Percentiles rank a stretch among this genome's conserved stretches.
Evolutionary conservation across 352 stramenopile genomes (phyloP).

Genomic region (Thalassiosira mediterranea): DNA sequence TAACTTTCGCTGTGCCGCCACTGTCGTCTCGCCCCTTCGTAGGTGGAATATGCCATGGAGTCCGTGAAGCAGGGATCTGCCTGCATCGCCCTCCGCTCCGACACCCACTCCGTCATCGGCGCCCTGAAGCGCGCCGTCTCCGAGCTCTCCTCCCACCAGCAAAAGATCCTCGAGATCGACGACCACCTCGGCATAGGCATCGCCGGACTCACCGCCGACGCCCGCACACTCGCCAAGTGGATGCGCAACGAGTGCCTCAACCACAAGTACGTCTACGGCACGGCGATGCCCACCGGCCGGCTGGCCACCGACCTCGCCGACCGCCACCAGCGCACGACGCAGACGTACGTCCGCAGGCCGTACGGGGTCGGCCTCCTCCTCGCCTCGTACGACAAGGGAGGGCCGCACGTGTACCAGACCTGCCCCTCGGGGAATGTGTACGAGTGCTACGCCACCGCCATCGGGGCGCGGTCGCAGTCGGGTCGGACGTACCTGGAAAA

Average conservation of each 20-base stretch:
- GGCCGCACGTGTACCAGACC: slow-evolving; percentile 98
- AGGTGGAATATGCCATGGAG: slow-evolving; percentile 86
- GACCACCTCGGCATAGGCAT: slow-evolving; percentile 98
- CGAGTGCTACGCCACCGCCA: slow-evolving; percentile 98
- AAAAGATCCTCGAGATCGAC: slow-evolving; percentile 99
- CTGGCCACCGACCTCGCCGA: slow-evolving; percentile 97
- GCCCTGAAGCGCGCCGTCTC: slow-evolving; percentile 85
- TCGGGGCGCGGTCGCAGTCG: slow-evolving; percentile 95
- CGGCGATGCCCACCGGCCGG: slow-evolving; percentile 91
- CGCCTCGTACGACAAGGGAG: slow-evolving; percentile 94
- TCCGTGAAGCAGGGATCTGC: slow-evolving; percentile 90
- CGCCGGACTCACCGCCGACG: slow-evolving; percentile 96
- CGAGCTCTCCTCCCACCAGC: slow-evolving; percentile 95
- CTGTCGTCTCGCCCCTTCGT: not conserved
- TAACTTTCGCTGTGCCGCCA: not conserved
- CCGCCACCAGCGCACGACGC: slow-evolving; percentile 98
- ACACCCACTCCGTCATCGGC: slow-evolving; percentile 90
- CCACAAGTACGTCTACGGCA: slow-evolving; percentile 99
- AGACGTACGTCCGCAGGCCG: slow-evolving; percentile 97
- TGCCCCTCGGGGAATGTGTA: slow-evolving; percentile 98
- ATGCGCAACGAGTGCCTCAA: slow-evolving; percentile 97
- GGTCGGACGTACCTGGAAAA: slow-evolving; percentile 99
- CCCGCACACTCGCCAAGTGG: slow-evolving; percentile 92
- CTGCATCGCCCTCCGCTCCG: slow-evolving; percentile 93
- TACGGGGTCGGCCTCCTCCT: slow-evolving; percentile 98